Evolutionary conservation across 2,329 filamentous ascomycete genomes (phyloP).

Genomic region (Westerdykella sp.): DNA sequence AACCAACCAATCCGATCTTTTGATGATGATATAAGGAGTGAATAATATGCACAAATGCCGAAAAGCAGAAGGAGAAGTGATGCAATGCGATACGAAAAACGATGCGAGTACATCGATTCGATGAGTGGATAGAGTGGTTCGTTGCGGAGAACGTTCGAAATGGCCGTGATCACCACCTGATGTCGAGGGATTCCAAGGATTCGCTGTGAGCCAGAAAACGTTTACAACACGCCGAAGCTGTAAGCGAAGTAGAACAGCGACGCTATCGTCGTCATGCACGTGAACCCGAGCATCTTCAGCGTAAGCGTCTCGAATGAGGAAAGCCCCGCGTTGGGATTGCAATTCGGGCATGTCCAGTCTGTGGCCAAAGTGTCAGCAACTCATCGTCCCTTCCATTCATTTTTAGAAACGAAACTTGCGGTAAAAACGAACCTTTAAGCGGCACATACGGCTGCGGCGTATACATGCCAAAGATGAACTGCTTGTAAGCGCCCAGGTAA

Average conservation of each 20-base stretch:
- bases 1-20: too few relatives aligned
- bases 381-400: not conserved
- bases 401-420: not conserved
- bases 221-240: slow-evolving; percentile 39
- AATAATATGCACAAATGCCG: too few relatives aligned
- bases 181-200: too few relatives aligned
- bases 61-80: too few relatives aligned
- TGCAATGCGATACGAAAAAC: too few relatives aligned
- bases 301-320: slow-evolving; percentile 51
- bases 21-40: too few relatives aligned
- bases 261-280: slow-evolving; percentile 50
- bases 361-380: slow-evolving; percentile 1
- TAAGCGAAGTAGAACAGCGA: slow-evolving; percentile 52
- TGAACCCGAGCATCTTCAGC: slow-evolving; percentile 50
- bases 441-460: slow-evolving; percentile 47
- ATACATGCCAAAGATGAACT: slow-evolving; percentile 60
- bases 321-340: slow-evolving; percentile 44
- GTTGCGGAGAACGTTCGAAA: too few relatives aligned
- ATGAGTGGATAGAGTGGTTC: too few relatives aligned
- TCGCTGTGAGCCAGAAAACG: not conserved
- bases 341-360: slow-evolving; percentile 54
- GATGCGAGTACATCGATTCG: too few relatives aligned
- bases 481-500: slow-evolving; percentile 47
- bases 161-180: too few relatives aligned
- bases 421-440: slow-evolving; percentile 16